Base-by-base conservation (phyloP, 352 stramenopile species). In the Pythium pyrilobum region DNA sequence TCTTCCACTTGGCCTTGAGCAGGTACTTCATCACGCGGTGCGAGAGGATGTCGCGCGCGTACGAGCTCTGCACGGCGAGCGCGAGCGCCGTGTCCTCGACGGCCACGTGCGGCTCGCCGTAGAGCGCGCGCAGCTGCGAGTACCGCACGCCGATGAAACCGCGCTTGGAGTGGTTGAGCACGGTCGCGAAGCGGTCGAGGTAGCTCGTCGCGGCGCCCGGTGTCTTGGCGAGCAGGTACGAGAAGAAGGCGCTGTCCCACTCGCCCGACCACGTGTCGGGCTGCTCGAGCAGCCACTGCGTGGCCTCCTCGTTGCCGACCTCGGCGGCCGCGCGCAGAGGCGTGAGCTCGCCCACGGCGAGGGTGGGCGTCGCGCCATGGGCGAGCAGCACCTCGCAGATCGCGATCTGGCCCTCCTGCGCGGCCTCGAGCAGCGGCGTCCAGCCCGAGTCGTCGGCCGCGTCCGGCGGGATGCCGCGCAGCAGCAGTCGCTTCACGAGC, bases 361-460 rank as follows among this genome's bases (percentile, higher is more conserved):
- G 50, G 37, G 84, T 59, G 0, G 72, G 70, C 5, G 53, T 77
- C 9, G 72, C 74, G 15, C 71, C 71, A n/a, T 63, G 52, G 12
- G 64, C 69, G 4, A 85, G 32, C 20, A 85, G 54, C 20, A 72
- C 66, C 41, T 72, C 56, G 29, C 74, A 82, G n/a, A 72, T 73
- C 20, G 38, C 51, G 45, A 81, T 68, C 45, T 81, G 74, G 3
- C 72, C 77, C 56, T 84, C 74, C 39, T 87, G 74, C 5, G 72
- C 70, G 5, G 74, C 77, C 39, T 87, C 77, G 7, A 87, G 70
- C 54, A 85, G 52, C 21, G 77, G 74, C 37, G 72, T 85, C 77
- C 77, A 85, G 20, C 74, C 76, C 11, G 63, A 67, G 27, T 63
- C 52, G 47, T 85, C 72, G 45, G 72, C 33, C 12, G 47, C 20